Evolutionary conservation across 305 asterid species (phyloP).

Genomic region (Salvia sclarea): DNA sequence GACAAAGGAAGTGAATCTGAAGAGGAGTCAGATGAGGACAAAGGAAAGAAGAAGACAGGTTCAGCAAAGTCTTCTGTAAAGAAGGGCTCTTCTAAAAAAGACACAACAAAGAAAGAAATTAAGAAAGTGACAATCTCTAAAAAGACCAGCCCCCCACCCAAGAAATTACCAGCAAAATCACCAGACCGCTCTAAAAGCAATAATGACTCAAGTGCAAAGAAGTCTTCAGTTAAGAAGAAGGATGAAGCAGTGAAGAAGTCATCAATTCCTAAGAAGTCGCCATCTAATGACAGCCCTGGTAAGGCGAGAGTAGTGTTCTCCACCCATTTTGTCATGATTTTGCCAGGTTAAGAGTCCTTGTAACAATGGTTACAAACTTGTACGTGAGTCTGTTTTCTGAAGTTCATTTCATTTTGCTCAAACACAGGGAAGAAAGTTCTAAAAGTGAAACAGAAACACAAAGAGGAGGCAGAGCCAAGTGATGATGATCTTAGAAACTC

Average conservation of each 20-base stretch:
- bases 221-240: constrained; percentile 64
- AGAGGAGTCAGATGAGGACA: constrained; percentile 46
- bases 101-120: constrained; percentile 46
- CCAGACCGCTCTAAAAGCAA: constrained; percentile 46
- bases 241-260: constrained; percentile 50
- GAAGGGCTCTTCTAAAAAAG: constrained; percentile 41
- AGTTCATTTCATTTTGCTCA: constrained; percentile 15
- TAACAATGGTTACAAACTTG: neutral
- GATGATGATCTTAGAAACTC: constrained; percentile 58
- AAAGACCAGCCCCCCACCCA: constrained; percentile 51
- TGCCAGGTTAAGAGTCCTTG: neutral
- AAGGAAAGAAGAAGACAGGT: constrained; percentile 41
- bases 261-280: constrained; percentile 52
- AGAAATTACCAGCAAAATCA: constrained; percentile 57
- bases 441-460: constrained; percentile 52
- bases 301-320: constrained; percentile 24
- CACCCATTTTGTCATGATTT: neutral
- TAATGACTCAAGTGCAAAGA: constrained; percentile 48
- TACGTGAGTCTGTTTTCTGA: neutral
- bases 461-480: constrained; percentile 53
- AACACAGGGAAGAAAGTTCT: constrained; percentile 53
- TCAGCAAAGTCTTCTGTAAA: constrained; percentile 42
- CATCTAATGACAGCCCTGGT: constrained; percentile 65
- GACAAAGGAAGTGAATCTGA: constrained; percentile 51
- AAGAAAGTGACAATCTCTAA: constrained; percentile 48